Percentiles rank a stretch among this genome's conserved stretches.
phyloP scores from a whole-genome alignment of 1,139 yeast species.

The Suhomyces choctaworum region DNA sequence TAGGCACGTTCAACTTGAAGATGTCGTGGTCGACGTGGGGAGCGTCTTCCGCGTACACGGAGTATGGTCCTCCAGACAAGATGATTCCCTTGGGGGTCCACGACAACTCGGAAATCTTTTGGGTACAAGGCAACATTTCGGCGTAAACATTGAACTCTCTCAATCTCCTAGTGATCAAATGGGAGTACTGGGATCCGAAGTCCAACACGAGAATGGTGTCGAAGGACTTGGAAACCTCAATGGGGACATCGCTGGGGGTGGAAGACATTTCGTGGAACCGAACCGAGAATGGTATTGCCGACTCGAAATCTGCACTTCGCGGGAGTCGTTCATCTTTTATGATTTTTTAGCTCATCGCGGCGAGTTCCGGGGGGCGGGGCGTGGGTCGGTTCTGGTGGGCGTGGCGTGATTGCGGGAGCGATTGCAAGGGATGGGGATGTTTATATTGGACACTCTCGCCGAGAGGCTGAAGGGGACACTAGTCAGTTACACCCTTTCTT shows the following conservation, averaged over 20 bases:
- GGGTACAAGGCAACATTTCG: slow-evolving; percentile 99
- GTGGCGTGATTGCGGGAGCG: too few species aligned
- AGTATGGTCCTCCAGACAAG: slow-evolving; percentile 96
- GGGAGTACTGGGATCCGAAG: slow-evolving; percentile 98
- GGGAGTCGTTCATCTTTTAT: slow-evolving; percentile 6
- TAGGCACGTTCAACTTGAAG: slow-evolving; percentile 88
- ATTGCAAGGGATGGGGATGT: too few species aligned
- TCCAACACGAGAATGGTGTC: slow-evolving; percentile 97
- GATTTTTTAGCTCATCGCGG: slow-evolving; percentile 14
- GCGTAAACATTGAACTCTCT: slow-evolving; percentile 98
- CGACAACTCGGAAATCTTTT: slow-evolving; percentile 83
- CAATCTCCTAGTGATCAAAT: slow-evolving; percentile 92
- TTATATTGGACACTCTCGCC: too few species aligned
- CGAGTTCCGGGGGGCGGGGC: slow-evolving; percentile 4
- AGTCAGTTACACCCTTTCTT: too few species aligned
- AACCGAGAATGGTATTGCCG: slow-evolving; percentile 7
- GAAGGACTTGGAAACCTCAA: slow-evolving; percentile 77
- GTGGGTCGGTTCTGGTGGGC: too few species aligned
- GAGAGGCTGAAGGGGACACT: too few species aligned
- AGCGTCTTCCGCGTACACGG: slow-evolving; percentile 91
- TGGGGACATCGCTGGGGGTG: slow-evolving; percentile 35
- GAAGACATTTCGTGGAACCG: slow-evolving; percentile 13
- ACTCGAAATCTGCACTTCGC: neutral
- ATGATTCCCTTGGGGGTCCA: slow-evolving; percentile 98
- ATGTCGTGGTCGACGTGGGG: slow-evolving; percentile 97